These are phyloP conservation scores for Arthonia radiata DNA, from an alignment of 495 filamentous ascomycete genomes.

Conservation along the genomic window DNA sequence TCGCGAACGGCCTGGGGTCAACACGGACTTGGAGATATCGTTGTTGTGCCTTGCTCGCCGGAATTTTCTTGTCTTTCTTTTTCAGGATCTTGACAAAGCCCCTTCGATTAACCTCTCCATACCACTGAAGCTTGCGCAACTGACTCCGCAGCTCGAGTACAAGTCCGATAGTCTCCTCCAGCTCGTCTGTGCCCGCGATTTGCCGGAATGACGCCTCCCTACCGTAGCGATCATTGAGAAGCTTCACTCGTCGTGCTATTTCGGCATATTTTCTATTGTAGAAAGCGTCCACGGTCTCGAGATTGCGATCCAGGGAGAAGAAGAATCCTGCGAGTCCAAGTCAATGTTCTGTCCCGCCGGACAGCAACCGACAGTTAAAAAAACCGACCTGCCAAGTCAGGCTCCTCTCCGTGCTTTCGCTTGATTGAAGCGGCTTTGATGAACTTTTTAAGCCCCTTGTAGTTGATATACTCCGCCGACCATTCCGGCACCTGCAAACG, in stretches of 20 bases:
- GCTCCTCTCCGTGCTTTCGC: slow-evolving; percentile 38
- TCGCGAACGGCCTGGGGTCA: slow-evolving; percentile 60
- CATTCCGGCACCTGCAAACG: slow-evolving; percentile 95
- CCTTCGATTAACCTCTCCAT: slow-evolving; percentile 82
- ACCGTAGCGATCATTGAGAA: slow-evolving; percentile 69
- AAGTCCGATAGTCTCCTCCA: slow-evolving; percentile 68
- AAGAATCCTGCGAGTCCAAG: slow-evolving; percentile 47
- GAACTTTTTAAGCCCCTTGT: slow-evolving; percentile 85
- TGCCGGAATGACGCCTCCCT: slow-evolving; percentile 23
- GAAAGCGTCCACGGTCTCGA: slow-evolving; percentile 84
- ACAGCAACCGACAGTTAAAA: slow-evolving; percentile 1
- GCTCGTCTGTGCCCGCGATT: slow-evolving; percentile 43
- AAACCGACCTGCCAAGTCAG: slow-evolving; percentile 50
- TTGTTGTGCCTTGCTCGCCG: slow-evolving; percentile 43
- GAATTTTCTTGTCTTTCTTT: slow-evolving; percentile 83
- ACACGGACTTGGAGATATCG: slow-evolving; percentile 73
- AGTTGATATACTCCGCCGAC: slow-evolving; percentile 80
- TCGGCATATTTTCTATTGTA: slow-evolving; percentile 89
- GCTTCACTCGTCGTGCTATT: slow-evolving; percentile 50
- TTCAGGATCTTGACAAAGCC: slow-evolving; percentile 97
- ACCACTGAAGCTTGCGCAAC: slow-evolving; percentile 83
- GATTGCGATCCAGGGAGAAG: slow-evolving; percentile 79
- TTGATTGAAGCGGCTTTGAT: slow-evolving; percentile 51
- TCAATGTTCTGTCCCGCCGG: slow-evolving; percentile 9
- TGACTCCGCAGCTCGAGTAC: slow-evolving; percentile 69